phyloP scores from a whole-genome alignment of 352 stramenopile genomes.

The Phytophthora capsici region DNA sequence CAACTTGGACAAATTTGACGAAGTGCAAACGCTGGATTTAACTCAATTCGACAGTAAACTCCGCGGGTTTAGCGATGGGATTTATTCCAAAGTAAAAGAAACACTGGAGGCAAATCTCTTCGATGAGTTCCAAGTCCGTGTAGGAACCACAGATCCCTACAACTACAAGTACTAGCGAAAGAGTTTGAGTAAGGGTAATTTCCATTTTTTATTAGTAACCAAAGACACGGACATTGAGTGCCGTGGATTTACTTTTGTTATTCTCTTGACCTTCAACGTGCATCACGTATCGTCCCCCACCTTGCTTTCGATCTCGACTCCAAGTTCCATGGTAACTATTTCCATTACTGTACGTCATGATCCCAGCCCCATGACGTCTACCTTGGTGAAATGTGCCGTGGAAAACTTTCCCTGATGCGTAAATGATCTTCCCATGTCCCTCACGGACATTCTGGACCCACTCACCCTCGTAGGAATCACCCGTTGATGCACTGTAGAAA shows the following conservation, averaged over 20 bases:
- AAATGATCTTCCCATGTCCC: slow-evolving; percentile 75
- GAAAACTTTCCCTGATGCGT: slow-evolving; percentile 85
- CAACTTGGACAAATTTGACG: slow-evolving; percentile 80
- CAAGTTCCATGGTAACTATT: slow-evolving; percentile 89
- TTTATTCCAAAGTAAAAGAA: slow-evolving; percentile 59
- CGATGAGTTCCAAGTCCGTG: slow-evolving; percentile 62
- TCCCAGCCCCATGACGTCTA: slow-evolving; percentile 70
- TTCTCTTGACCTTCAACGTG: slow-evolving; percentile 29
- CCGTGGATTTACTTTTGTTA: slow-evolving; percentile 3
- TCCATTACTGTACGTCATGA: slow-evolving; percentile 84
- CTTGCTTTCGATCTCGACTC: slow-evolving; percentile 88
- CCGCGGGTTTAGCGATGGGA: slow-evolving; percentile 55
- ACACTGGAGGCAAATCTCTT: slow-evolving; percentile 64
- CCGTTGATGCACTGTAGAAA: slow-evolving; percentile 57
- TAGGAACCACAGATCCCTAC: slow-evolving; percentile 72
- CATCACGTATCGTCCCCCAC: slow-evolving; percentile 75
- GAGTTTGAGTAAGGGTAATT: background rate
- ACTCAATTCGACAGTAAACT: slow-evolving; percentile 51
- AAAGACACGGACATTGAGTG: slow-evolving; percentile 49
- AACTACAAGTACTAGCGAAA: slow-evolving; percentile 62
- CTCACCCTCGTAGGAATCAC: slow-evolving; percentile 76
- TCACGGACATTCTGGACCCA: slow-evolving; percentile 87
- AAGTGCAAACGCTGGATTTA: slow-evolving; percentile 80
- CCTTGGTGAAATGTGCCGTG: slow-evolving; percentile 86
- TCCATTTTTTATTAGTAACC: slow-evolving; percentile 39